Conservation (phyloP, 768 basidiomycete genomes). For the Phallus indusiatus region DNA sequence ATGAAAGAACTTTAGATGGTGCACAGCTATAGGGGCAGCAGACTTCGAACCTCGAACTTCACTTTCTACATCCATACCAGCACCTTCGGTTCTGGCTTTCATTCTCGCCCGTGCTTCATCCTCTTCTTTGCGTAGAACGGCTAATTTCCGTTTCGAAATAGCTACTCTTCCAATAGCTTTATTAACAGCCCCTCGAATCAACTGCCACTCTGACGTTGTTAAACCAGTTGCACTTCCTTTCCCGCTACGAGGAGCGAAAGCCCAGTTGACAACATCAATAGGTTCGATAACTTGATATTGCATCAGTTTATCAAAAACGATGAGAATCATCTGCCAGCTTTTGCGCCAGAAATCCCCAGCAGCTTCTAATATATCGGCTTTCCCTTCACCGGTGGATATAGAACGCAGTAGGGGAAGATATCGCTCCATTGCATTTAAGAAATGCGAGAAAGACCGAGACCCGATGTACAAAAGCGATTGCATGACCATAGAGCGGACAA, state of each 20-base stretch:
- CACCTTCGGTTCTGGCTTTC: constrained; percentile 43
- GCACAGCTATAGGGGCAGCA: neutral
- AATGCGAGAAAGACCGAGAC: constrained; percentile 92
- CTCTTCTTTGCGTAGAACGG: constrained; percentile 73
- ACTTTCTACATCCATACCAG: constrained; percentile 61
- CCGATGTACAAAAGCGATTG: constrained; percentile 90
- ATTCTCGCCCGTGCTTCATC: constrained; percentile 74
- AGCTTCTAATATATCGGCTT: constrained; percentile 60
- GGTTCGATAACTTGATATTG: constrained; percentile 98
- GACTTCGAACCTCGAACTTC: constrained; percentile 52
- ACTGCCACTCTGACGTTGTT: constrained; percentile 69
- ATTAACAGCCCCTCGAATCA: constrained; percentile 73
- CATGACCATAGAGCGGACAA: constrained; percentile 69
- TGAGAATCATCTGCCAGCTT: constrained; percentile 78
- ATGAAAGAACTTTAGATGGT: constrained; percentile 8
- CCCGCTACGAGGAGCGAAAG: constrained; percentile 44
- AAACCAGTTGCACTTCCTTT: constrained; percentile 24
- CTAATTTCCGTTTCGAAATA: constrained; percentile 65
- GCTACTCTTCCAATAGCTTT: constrained; percentile 87
- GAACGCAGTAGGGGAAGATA: constrained; percentile 71
- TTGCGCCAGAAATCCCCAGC: constrained; percentile 75
- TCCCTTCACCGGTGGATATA: constrained; percentile 50
- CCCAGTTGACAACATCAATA: constrained; percentile 80
- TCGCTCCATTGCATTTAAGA: constrained; percentile 94
- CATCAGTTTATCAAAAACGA: constrained; percentile 96